phyloP scores from a whole-genome alignment of 345 rosid species.

The Nephelium lappaceum region DNA sequence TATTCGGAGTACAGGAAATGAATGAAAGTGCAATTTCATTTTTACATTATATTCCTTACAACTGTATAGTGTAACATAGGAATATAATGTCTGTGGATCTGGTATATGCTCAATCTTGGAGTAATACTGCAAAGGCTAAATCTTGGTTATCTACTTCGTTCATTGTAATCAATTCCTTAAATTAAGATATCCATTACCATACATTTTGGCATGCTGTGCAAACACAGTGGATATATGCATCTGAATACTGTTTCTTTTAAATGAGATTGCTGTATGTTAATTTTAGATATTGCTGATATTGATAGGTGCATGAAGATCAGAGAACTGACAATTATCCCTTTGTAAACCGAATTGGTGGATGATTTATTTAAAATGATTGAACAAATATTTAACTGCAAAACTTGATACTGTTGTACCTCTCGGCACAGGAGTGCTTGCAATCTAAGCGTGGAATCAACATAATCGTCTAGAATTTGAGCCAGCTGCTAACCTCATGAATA shows the following conservation, averaged over 20 bases:
- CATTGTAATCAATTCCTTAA: too few relatives aligned
- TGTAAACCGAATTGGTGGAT: too few relatives aligned
- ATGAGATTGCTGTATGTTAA: neutral
- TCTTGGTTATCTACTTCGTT: too few relatives aligned
- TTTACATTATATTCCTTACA: neutral
- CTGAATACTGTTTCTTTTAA: neutral
- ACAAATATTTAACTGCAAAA: neutral
- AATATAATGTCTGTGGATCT: neutral
- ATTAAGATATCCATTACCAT: too few relatives aligned
- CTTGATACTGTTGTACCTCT: neutral
- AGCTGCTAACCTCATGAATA: too few relatives aligned
- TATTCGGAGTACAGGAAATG: neutral
- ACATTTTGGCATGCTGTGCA: too few relatives aligned
- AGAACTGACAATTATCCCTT: neutral
- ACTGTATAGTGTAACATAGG: neutral
- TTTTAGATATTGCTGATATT: too few relatives aligned
- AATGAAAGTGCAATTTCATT: constrained; percentile 8
- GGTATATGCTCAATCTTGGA: neutral
- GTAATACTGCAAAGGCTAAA: neutral
- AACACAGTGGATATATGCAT: too few relatives aligned
- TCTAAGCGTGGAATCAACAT: too few relatives aligned
- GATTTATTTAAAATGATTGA: neutral
- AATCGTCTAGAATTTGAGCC: too few relatives aligned
- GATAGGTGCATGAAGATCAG: neutral
- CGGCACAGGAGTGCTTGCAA: neutral